Evolutionary conservation across 208 protist genomes (phyloP), one percentile per base, ranked within the genome.

Genomic region (Trypanosoma avium): DNA sequence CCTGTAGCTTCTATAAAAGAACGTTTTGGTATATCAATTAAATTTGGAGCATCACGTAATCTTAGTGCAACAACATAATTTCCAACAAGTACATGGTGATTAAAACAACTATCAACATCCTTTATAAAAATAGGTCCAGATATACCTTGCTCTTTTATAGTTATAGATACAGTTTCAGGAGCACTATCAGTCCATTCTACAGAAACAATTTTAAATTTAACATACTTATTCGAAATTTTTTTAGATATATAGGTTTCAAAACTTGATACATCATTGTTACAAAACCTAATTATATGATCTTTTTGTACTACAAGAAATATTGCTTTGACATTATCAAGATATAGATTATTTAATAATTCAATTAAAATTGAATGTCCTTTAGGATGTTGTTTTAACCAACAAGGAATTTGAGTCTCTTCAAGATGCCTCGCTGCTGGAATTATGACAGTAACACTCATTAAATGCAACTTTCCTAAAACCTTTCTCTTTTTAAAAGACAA

Each of bases 321-420:
- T 10, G 24, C 45, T 30, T 29, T 9, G 9, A 30, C 24, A n/a
- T 22, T 50, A 13, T 50, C 24, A 29, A 30, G 22, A 5, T 1
- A 21, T 29, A 30, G 45, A 50, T 50, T 8, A 22, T 29, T 10
- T 24, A 22, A 50, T 29, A 50, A 29, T 19, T 30, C 24, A 24
- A 22, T 6, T 50, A 50, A 50, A 21, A 50, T 50, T 30, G 45
- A 50, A 29, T 50, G 45, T 26, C 45, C 45, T 24, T 50, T 50
- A 1, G 45, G 45, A 9, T 40, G 32, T 15, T 42, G 33, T 17
- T 57, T 30, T 40, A 36, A 17, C 15, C 29, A 57, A 57, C 29
- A 57, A 17, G 29, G 19, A 6, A 35, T 36, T 42, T 40, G 52
- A 26, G 21, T 26, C 10, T 40, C 17, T 8, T 57, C 29, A 40